Percentiles rank a stretch among this genome's conserved stretches.
Conservation (phyloP, 1,139 yeast genomes). For the Sugiyamaella paludigena region DNA sequence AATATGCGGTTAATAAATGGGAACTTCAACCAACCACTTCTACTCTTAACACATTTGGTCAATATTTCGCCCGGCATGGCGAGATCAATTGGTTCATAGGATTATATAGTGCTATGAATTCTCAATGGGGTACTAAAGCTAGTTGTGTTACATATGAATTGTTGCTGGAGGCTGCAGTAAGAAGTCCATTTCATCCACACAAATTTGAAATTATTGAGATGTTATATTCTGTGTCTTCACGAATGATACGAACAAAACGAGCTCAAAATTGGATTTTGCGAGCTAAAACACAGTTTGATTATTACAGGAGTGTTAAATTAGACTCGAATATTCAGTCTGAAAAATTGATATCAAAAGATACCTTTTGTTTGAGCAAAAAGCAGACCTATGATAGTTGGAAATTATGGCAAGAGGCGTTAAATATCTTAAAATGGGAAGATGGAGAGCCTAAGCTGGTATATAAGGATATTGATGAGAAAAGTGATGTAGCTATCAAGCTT, state of each 20-base stretch:
- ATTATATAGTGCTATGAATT: constrained; percentile 21
- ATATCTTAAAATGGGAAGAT: constrained; percentile 4
- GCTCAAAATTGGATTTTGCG: constrained; percentile 8
- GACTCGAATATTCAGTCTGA: background rate
- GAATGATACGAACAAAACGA: background rate
- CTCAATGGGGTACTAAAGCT: constrained; percentile 23
- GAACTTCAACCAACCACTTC: constrained; percentile 22
- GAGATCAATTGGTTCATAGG: constrained; percentile 32
- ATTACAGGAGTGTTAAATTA: background rate
- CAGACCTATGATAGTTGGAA: background rate
- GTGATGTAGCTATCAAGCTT: too few species aligned
- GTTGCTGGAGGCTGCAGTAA: constrained; percentile 26
- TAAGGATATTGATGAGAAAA: too few species aligned
- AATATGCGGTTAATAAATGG: constrained; percentile 19
- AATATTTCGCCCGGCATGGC: constrained; percentile 21
- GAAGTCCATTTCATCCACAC: constrained; percentile 20
- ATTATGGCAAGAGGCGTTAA: background rate
- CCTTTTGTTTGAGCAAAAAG: background rate
- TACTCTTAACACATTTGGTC: constrained; percentile 26
- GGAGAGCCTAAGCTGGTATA: too few species aligned
- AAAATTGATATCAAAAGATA: constrained; percentile 1
- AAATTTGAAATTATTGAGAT: constrained; percentile 21
- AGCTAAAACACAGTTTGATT: constrained; percentile 6
- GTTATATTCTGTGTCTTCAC: constrained; percentile 14
- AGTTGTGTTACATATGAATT: constrained; percentile 21